Conservation (phyloP, 352 stramenopile genomes). For the Thalassiosira ordinaria region DNA sequence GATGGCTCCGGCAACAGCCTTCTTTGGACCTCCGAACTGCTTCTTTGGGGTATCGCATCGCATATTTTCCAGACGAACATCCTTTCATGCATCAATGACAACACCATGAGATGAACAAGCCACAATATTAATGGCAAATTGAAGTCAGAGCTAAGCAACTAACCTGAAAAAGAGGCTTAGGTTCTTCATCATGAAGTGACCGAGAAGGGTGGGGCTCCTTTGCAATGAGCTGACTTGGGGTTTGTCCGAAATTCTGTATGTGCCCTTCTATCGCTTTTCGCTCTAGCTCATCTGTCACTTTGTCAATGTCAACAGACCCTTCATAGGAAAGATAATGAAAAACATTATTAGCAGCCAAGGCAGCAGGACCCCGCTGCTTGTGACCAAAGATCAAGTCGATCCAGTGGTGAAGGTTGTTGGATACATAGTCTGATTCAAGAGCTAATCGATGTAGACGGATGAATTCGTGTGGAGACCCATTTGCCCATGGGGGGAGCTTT, state of each 20-base stretch:
- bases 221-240: conserved; percentile 94
- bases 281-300: conserved; percentile 90
- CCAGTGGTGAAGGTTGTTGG: conserved; percentile 95
- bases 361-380: conserved; percentile 94
- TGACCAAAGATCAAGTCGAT: conserved; percentile 99
- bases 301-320: conserved; percentile 96
- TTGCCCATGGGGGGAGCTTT: conserved; percentile 94
- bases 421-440: conserved; percentile 98
- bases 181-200: conserved; percentile 58
- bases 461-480: conserved; percentile 94
- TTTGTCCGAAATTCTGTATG: conserved; percentile 98
- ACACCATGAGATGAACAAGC: no score
- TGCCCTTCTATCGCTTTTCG: conserved; percentile 94
- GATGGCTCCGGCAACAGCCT: conserved; percentile 57
- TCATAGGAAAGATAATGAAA: conserved; percentile 99
- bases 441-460: conserved; percentile 93
- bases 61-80: conserved; percentile 54
- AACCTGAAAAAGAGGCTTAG: conserved; percentile 72
- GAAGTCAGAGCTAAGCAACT: no score
- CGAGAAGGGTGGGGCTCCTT: conserved; percentile 77
- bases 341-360: conserved; percentile 94
- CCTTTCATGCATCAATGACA: no score
- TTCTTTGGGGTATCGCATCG: conserved; percentile 76
- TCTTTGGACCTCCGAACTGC: conserved; percentile 71
- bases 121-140: conserved; percentile 27